Conservation (phyloP, 1,284 basidiomycete genomes). For the Waitea zeae region DNA sequence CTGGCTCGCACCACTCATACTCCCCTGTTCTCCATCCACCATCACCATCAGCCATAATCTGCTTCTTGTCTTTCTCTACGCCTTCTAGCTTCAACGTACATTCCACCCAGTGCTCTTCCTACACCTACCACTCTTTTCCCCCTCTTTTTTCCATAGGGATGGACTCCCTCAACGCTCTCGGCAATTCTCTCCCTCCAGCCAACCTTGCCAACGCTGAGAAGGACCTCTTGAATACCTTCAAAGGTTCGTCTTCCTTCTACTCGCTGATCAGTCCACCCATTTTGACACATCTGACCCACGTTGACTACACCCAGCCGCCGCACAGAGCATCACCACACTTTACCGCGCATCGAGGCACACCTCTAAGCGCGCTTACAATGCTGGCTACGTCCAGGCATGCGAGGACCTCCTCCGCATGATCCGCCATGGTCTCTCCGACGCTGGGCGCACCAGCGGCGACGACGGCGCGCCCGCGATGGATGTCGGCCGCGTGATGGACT, state of each 20-base stretch:
- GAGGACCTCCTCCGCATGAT: slow-evolving; percentile 64
- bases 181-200: slow-evolving; percentile 49
- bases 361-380: slow-evolving; percentile 59
- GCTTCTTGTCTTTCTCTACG: no score
- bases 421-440: slow-evolving; percentile 57
- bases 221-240: slow-evolving; percentile 63
- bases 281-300: background rate
- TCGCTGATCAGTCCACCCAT: background rate
- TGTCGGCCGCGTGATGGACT: slow-evolving; percentile 63
- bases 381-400: slow-evolving; percentile 60
- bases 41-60: no score
- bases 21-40: no score
- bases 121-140: no score
- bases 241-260: slow-evolving; percentile 25
- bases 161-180: slow-evolving; percentile 62
- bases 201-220: slow-evolving; percentile 48
- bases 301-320: slow-evolving; percentile 33
- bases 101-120: no score
- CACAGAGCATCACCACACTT: slow-evolving; percentile 64
- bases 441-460: slow-evolving; percentile 18
- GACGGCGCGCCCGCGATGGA: slow-evolving; percentile 28
- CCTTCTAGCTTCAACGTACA: no score
- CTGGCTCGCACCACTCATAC: no score
- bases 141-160: no score
- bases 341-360: slow-evolving; percentile 59